These are phyloP conservation scores for Leishmania tropica DNA, from an alignment of 208 protist species.

Conservation along the genomic window DNA sequence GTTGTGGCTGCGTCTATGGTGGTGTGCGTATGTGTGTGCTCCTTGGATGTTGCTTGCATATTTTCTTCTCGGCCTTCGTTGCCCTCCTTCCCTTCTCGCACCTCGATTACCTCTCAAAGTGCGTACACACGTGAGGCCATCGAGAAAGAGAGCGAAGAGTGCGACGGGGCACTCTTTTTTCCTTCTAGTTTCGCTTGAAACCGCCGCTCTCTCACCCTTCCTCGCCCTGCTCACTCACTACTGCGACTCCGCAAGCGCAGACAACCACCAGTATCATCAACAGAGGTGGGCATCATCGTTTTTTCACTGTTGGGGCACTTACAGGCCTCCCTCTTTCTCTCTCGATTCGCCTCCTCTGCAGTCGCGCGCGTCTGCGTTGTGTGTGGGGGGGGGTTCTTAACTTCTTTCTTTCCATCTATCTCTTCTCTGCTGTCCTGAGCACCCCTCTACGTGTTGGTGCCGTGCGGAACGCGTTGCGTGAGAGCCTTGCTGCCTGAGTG, in stretches of 20 bases:
- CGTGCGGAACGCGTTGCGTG: background rate
- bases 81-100: background rate
- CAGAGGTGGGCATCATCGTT: background rate
- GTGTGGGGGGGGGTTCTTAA: background rate
- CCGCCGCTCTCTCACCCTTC: background rate
- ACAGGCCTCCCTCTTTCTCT: background rate
- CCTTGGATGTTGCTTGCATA: background rate
- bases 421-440: background rate
- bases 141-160: background rate
- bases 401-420: background rate
- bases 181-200: background rate
- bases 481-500: background rate
- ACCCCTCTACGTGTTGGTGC: background rate
- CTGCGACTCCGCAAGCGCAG: background rate
- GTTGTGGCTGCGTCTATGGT: background rate
- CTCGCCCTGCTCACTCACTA: background rate
- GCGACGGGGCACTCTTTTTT: background rate
- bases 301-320: background rate
- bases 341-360: background rate
- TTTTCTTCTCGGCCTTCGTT: background rate
- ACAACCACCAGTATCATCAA: background rate
- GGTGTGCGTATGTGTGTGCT: background rate
- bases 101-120: background rate
- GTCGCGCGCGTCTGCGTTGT: background rate
- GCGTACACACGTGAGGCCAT: too few species aligned